phyloP scores from a whole-genome alignment of 176 grass and related monocot species.

The Cenchrus purpureus region DNA sequence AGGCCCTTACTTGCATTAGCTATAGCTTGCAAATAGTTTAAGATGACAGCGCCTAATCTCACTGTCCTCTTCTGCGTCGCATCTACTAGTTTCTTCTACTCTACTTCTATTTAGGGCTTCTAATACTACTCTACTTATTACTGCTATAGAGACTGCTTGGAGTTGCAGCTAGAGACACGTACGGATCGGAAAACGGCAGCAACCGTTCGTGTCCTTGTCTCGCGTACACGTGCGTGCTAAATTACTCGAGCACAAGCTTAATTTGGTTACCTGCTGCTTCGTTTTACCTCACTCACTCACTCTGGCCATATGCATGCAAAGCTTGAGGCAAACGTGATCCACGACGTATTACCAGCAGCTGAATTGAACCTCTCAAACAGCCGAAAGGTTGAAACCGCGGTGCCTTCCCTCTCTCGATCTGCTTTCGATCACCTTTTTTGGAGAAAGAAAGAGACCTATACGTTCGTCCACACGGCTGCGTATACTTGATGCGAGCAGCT shows the following conservation, averaged over 20 bases:
- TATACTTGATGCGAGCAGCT: neutral
- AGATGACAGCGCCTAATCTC: neutral
- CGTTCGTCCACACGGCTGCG: neutral
- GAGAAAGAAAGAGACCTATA: neutral
- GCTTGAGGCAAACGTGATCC: neutral
- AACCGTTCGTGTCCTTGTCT: constrained; percentile 6
- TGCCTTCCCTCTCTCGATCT: neutral
- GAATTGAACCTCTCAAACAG: neutral
- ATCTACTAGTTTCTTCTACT: neutral
- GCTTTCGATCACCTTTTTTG: constrained; percentile 2
- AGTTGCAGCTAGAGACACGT: no score
- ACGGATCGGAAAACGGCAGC: neutral
- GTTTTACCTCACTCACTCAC: neutral
- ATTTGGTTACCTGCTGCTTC: neutral
- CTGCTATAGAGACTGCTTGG: no score
- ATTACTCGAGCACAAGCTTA: neutral
- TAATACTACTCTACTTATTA: neutral
- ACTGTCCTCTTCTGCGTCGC: neutral
- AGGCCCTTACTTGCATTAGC: constrained; percentile 23
- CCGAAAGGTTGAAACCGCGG: neutral
- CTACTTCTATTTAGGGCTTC: no score
- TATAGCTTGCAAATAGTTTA: no score
- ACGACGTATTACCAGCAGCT: constrained; percentile 26
- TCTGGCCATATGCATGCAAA: neutral
- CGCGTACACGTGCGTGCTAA: neutral